Evolutionary conservation across 495 filamentous ascomycete genomes (phyloP).

Genomic region (Xylaria bambusicola): DNA sequence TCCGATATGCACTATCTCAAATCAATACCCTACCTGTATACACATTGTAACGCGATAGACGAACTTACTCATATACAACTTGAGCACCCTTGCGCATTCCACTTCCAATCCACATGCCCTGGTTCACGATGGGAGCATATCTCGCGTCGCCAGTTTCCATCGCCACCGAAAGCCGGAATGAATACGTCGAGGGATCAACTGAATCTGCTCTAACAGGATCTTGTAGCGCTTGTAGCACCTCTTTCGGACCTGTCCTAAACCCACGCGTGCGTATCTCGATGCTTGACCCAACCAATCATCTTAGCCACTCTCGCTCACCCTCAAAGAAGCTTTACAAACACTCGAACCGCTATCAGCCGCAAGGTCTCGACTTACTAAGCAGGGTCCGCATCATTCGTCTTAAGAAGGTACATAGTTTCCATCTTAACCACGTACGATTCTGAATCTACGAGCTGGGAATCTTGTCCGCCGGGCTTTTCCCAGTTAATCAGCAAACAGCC

Average conservation of each 20-base stretch:
- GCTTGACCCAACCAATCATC: background rate
- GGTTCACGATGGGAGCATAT: background rate
- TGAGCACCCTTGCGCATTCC: background rate
- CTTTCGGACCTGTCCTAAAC: background rate
- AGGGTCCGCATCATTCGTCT: background rate
- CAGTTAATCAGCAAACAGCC: background rate
- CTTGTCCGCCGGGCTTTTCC: background rate
- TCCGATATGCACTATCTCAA: background rate
- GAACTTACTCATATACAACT: slow-evolving; percentile 1
- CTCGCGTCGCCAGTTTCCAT: background rate
- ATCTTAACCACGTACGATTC: background rate
- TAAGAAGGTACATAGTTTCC: slow-evolving; percentile 5
- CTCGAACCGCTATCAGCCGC: background rate
- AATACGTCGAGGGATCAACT: background rate
- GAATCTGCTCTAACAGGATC: background rate
- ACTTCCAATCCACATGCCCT: background rate
- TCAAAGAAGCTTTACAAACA: background rate
- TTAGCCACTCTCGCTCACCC: background rate
- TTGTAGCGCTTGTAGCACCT: background rate
- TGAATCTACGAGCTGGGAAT: background rate
- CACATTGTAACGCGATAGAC: background rate
- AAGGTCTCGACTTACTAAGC: slow-evolving; percentile 2
- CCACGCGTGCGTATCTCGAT: background rate
- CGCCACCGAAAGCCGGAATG: background rate
- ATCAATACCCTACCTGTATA: background rate